Base-by-base conservation (phyloP, 257 asterid species). In the Craterostigma plantagineum region DNA sequence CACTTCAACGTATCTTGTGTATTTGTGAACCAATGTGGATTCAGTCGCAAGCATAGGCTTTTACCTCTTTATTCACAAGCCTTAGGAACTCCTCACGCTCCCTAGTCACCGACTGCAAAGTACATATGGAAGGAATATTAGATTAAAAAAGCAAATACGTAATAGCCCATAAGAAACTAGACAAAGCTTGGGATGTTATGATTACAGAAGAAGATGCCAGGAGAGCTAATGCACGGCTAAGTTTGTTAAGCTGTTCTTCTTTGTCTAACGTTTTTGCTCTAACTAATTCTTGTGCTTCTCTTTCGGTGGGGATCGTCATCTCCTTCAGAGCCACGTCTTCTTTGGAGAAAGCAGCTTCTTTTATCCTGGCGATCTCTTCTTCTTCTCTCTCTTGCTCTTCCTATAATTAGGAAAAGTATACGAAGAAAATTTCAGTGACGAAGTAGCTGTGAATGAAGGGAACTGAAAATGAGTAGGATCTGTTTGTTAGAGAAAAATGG, bases 61-160 rank as follows among this genome's bases (percentile, higher is more conserved):
- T 33, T 79, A 83, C 95, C 95, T 83, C 95, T 64, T 65, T 69
- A 54, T 76, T 83, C 57, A 83, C 93, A 51, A 83, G 93, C 59
- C 84, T 79, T 61, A 83, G 55, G 62, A 83, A 83, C 60, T 71
- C 84, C 58, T 79, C 92, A 23, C 92, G 81, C 72, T 79, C 93
- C 52, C 73, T 72, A 77, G 91, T 76, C 69, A 83, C 87, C 10
- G 93, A 79, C 92, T 83, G 81, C 69, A 61, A 11, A 49, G 48
- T 41, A 52, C 46, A 46, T 41, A 38, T 41, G 35, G 42, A 40
- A 41, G 14, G 48, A 36, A 42, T 49, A 34, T 42, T 23, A 45
- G n/a, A n/a, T 48, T 16, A 43, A 44, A 10, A 45, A 27, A 41
- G 38, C 38, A 16, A 38, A 45, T 3, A 34, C 1, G 11, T 38